Evolutionary conservation across 257 asterid species (phyloP).

Genomic region (Capsicum pubescens): DNA sequence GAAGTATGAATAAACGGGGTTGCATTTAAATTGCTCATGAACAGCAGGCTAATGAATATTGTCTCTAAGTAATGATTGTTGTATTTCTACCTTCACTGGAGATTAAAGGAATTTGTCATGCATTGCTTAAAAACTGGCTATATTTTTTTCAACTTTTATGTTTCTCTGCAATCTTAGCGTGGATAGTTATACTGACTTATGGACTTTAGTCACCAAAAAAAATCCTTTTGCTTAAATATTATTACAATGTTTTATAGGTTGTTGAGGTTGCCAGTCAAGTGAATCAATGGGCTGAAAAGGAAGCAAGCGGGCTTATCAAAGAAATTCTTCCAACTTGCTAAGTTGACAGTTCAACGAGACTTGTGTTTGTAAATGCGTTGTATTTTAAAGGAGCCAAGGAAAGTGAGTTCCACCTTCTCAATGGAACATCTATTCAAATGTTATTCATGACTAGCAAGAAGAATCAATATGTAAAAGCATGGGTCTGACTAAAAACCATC

Average conservation of each 20-base stretch:
- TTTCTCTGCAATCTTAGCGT: background rate
- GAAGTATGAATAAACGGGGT: constrained; percentile 7
- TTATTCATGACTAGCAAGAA: constrained; percentile 48
- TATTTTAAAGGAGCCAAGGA: constrained; percentile 48
- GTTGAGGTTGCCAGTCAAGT: constrained; percentile 43
- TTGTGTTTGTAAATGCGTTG: constrained; percentile 47
- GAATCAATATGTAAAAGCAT: constrained; percentile 32
- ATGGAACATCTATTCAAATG: constrained; percentile 39
- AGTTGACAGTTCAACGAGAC: constrained; percentile 34
- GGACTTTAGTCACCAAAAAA: background rate
- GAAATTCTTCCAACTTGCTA: constrained; percentile 45
- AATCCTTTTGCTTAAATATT: background rate
- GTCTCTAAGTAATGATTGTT: background rate
- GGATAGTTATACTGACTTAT: background rate
- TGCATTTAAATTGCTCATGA: background rate
- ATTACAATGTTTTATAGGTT: constrained; percentile 24
- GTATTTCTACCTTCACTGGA: too few species aligned
- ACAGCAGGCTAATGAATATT: background rate
- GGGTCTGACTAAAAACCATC: too few species aligned
- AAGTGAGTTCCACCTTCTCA: constrained; percentile 39
- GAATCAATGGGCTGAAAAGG: constrained; percentile 48
- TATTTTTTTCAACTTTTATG: background rate
- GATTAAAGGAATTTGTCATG: background rate
- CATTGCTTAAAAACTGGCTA: constrained; percentile 1
- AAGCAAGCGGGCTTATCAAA: constrained; percentile 45